Conservation (phyloP, 371 early-diverging fungal genomes). For the Rhizomucor pusillus region DNA sequence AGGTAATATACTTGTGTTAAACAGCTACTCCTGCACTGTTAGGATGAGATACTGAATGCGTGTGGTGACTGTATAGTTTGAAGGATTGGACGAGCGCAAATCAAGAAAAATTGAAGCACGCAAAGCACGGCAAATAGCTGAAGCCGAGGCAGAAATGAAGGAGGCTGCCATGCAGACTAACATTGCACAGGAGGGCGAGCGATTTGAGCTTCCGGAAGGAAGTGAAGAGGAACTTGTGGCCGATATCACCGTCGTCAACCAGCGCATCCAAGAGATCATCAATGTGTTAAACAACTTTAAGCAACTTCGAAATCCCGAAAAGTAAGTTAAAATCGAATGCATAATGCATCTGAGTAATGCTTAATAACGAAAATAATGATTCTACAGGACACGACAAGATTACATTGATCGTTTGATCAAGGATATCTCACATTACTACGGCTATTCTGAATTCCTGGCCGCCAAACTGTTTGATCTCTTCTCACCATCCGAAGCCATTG, state of each 20-base stretch:
- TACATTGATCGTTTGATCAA: slow-evolving; percentile 84
- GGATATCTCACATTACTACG: slow-evolving; percentile 90
- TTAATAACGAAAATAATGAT: neutral
- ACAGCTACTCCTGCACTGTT: neutral
- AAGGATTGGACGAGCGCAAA: slow-evolving; percentile 66
- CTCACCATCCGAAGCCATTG: slow-evolving; percentile 87
- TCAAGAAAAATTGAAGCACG: slow-evolving; percentile 68
- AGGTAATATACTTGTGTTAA: slow-evolving; percentile 7
- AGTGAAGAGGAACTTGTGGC: slow-evolving; percentile 69
- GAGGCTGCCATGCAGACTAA: slow-evolving; percentile 78
- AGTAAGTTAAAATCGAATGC: slow-evolving; percentile 25
- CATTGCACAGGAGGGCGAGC: slow-evolving; percentile 67
- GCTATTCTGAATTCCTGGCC: slow-evolving; percentile 93
- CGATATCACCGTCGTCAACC: slow-evolving; percentile 66
- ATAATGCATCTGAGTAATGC: neutral
- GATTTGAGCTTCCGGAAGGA: slow-evolving; percentile 68
- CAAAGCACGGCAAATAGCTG: slow-evolving; percentile 49
- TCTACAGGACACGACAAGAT: slow-evolving; percentile 68
- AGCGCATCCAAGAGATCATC: slow-evolving; percentile 88
- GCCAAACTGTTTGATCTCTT: slow-evolving; percentile 93
- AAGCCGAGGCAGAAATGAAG: slow-evolving; percentile 67
- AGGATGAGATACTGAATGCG: neutral
- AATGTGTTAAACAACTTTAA: slow-evolving; percentile 86
- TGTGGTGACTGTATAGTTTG: slow-evolving; percentile 14
- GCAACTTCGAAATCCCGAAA: slow-evolving; percentile 72